Evolutionary conservation across 352 stramenopile genomes (phyloP).

Genomic region (Pythium volutum): DNA sequence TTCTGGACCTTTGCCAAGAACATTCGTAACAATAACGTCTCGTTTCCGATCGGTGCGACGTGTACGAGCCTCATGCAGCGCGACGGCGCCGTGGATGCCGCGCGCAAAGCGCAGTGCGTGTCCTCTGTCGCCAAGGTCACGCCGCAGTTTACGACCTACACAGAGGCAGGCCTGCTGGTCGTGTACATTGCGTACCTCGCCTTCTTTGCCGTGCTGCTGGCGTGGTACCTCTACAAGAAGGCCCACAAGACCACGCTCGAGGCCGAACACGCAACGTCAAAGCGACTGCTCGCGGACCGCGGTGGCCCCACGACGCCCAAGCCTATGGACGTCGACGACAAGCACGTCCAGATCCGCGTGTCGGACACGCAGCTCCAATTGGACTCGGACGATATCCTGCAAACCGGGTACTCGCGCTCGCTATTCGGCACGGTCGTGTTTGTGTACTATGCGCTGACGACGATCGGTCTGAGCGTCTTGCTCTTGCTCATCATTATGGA

Average conservation of each 20-base stretch:
- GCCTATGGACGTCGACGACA: background rate
- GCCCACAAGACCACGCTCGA: constrained; percentile 4
- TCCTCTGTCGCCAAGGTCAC: constrained; percentile 18
- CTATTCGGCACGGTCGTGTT: constrained; percentile 43
- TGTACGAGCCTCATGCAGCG: constrained; percentile 46
- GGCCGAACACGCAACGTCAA: background rate
- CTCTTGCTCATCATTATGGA: constrained; percentile 53
- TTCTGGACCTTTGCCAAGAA: constrained; percentile 57
- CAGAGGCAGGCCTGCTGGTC: constrained; percentile 39
- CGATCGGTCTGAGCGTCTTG: constrained; percentile 35
- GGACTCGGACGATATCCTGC: constrained; percentile 39
- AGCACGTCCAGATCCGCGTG: background rate
- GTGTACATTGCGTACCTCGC: constrained; percentile 49
- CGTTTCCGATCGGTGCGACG: constrained; percentile 50
- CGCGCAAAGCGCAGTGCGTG: constrained; percentile 29
- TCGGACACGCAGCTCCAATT: constrained; percentile 5
- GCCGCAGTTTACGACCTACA: constrained; percentile 58
- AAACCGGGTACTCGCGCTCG: constrained; percentile 48
- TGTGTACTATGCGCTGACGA: constrained; percentile 56
- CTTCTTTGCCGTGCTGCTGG: constrained; percentile 4
- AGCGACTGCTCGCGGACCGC: constrained; percentile 4
- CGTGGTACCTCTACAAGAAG: constrained; percentile 5
- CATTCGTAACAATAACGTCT: constrained; percentile 69
- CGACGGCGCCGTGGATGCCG: constrained; percentile 31
- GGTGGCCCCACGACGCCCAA: constrained; percentile 6